These are phyloP conservation scores for Aphanomyces astaci DNA, from an alignment of 352 stramenopile species.

Conservation along the genomic window DNA sequence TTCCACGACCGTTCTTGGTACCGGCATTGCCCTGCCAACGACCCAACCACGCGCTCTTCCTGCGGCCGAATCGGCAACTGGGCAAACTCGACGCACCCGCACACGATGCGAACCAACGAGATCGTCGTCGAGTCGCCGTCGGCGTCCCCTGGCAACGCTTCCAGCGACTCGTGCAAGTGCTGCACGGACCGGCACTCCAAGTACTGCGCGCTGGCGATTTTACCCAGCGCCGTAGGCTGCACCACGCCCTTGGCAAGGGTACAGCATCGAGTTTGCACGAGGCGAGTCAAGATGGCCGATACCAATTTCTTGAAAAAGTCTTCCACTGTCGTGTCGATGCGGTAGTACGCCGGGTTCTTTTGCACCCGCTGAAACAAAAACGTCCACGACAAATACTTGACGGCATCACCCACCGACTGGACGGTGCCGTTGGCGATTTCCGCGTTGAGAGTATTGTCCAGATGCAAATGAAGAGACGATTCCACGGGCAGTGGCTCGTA, in stretches of 20 bases:
- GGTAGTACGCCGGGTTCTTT: constrained; percentile 96
- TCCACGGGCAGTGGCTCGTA: constrained; percentile 97
- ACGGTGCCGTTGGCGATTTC: constrained; percentile 93
- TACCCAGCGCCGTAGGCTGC: constrained; percentile 80
- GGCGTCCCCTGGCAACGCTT: constrained; percentile 22
- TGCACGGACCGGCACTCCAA: constrained; percentile 87
- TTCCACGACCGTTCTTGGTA: constrained; percentile 20
- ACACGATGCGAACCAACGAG: constrained; percentile 29
- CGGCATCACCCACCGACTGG: constrained; percentile 72
- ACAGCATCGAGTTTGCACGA: constrained; percentile 87
- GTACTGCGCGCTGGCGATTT: constrained; percentile 95
- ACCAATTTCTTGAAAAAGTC: constrained; percentile 84
- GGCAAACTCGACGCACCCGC: constrained; percentile 83
- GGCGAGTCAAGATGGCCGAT: constrained; percentile 52
- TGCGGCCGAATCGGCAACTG: constrained; percentile 97
- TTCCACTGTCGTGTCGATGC: constrained; percentile 40
- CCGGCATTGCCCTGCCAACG: constrained; percentile 53
- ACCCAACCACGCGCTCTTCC: constrained; percentile 90
- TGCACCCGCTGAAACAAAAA: constrained; percentile 94
- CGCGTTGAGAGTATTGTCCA: constrained; percentile 95
- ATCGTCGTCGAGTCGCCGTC: constrained; percentile 20
- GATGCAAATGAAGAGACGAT: constrained; percentile 84
- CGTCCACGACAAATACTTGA: constrained; percentile 97
- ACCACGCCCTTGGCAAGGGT: constrained; percentile 43
- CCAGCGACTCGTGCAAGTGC: constrained; percentile 48